Evolutionary conservation across 768 basidiomycete species (phyloP).

Genomic region (Filobasidium wieringae): DNA sequence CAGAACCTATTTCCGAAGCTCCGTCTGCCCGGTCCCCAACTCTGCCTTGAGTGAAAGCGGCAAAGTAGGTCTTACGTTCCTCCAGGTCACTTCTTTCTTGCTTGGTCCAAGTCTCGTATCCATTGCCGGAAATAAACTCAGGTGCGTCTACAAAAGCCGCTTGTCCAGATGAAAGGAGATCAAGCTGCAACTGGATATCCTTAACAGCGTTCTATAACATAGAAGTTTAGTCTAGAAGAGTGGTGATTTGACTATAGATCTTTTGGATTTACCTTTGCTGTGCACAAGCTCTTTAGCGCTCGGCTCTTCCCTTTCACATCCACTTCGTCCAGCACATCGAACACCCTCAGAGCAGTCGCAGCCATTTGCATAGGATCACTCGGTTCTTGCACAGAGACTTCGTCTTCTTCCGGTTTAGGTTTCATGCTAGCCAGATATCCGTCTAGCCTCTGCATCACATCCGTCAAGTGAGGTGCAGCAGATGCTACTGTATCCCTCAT

Average conservation of each 20-base stretch:
- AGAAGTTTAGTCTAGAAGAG: too few relatives aligned
- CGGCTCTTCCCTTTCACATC: slow-evolving; percentile 65
- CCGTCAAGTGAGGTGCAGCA: slow-evolving; percentile 67
- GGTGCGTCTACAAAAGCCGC: neutral
- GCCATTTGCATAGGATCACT: slow-evolving; percentile 62
- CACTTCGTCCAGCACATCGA: slow-evolving; percentile 55
- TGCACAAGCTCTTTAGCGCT: slow-evolving; percentile 52
- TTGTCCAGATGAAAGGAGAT: neutral
- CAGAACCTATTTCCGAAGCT: neutral
- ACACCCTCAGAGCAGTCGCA: slow-evolving; percentile 54
- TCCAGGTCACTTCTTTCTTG: neutral
- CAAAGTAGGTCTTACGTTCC: neutral
- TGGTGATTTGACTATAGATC: neutral
- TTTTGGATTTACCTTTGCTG: slow-evolving; percentile 53
- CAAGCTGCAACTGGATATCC: neutral
- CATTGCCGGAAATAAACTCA: neutral
- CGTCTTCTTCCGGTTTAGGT: slow-evolving; percentile 1
- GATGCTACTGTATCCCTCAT: slow-evolving; percentile 55
- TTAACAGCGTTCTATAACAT: neutral
- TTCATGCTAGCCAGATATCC: slow-evolving; percentile 45
- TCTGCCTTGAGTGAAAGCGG: neutral
- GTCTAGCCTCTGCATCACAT: slow-evolving; percentile 69
- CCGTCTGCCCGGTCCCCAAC: neutral
- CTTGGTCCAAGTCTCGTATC: neutral
- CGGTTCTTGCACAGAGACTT: neutral